Conservation (phyloP, 2,329 filamentous ascomycete species). For the Leptodontidium sp. region DNA sequence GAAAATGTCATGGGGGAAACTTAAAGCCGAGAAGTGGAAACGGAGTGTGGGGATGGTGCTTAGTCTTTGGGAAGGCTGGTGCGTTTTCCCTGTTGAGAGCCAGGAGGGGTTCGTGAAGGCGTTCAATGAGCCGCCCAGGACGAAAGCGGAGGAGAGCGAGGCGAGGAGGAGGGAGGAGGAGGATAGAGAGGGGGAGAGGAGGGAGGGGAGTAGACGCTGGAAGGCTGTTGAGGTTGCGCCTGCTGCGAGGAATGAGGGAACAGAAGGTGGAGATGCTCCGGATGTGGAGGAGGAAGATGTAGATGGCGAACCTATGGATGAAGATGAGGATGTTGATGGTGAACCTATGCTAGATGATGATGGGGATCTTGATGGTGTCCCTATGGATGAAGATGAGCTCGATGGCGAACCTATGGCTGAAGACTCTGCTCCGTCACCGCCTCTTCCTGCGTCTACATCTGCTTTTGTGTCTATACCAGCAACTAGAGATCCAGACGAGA, state of each 20-base stretch:
- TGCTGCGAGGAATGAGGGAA: neutral
- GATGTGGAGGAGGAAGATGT: conserved; percentile 55
- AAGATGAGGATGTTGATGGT: conserved; percentile 54
- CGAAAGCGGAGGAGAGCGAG: conserved; percentile 49
- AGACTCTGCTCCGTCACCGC: conserved; percentile 45
- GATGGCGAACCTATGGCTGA: conserved; percentile 66
- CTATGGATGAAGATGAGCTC: conserved; percentile 49
- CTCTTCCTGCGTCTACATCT: conserved; percentile 30
- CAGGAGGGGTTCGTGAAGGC: conserved; percentile 74
- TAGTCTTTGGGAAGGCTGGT: conserved; percentile 71
- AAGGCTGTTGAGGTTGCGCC: conserved; percentile 49
- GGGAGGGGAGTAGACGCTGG: conserved; percentile 46
- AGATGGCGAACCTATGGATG: conserved; percentile 47
- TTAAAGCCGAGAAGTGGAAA: conserved; percentile 73
- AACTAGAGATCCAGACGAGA: conserved; percentile 2
- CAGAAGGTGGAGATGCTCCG: conserved; percentile 52
- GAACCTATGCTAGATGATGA: conserved; percentile 49
- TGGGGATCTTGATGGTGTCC: conserved; percentile 49
- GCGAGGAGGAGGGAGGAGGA: conserved; percentile 46
- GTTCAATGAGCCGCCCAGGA: conserved; percentile 75
- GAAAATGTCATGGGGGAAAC: conserved; percentile 69
- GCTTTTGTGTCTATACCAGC: conserved; percentile 33
- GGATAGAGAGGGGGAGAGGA: conserved; percentile 40
- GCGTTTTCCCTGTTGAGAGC: conserved; percentile 75
- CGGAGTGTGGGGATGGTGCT: conserved; percentile 64